Percentiles rank a stretch among this genome's conserved stretches.
Conservation (phyloP, 495 filamentous ascomycete genomes). For the Neurospora sp. region DNA sequence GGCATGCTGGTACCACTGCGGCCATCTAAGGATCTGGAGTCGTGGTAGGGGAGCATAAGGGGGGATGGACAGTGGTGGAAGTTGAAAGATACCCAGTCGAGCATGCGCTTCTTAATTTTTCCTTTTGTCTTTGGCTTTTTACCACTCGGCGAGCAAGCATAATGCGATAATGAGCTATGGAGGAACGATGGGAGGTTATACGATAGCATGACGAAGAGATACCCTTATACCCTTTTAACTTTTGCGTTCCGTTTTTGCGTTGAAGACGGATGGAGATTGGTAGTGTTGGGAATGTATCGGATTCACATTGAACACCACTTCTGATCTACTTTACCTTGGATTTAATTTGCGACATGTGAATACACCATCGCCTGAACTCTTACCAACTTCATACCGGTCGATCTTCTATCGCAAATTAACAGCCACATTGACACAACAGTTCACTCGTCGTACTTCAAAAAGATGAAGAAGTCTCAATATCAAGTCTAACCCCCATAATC, state of each 20-base stretch:
- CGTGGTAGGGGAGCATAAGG: too few relatives aligned
- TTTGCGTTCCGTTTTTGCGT: background rate
- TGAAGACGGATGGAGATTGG: background rate
- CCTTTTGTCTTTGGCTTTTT: background rate
- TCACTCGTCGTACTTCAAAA: too few relatives aligned
- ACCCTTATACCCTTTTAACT: background rate
- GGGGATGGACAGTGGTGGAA: background rate
- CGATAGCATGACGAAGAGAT: background rate
- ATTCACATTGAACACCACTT: background rate
- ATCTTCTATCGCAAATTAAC: too few relatives aligned
- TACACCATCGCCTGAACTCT: too few relatives aligned
- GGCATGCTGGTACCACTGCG: constrained; percentile 14
- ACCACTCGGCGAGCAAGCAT: background rate
- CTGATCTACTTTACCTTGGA: background rate
- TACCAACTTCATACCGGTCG: too few relatives aligned
- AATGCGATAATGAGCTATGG: background rate
- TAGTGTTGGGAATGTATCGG: background rate
- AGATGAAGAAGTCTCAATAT: too few relatives aligned
- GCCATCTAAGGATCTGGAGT: constrained; percentile 4
- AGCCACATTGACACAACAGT: too few relatives aligned
- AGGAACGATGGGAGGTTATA: background rate
- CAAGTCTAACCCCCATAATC: constrained; percentile 5
- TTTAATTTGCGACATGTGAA: background rate
- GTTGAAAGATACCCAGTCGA: background rate
- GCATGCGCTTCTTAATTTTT: background rate